These are phyloP conservation scores for Suhomyces bokatorum DNA, from an alignment of 1,139 yeast species.

Conservation along the genomic window DNA sequence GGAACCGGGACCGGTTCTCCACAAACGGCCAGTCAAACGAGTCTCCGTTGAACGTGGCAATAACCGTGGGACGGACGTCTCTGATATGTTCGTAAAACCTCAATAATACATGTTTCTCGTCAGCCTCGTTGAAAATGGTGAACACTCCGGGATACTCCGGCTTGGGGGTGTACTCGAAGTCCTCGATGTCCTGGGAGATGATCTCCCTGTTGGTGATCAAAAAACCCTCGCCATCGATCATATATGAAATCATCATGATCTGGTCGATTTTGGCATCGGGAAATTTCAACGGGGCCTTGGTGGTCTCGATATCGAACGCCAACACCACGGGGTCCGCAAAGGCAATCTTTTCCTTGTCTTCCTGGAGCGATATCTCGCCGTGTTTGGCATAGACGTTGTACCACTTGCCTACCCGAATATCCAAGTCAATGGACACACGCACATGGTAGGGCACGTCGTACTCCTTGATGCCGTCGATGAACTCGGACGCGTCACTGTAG, in stretches of 20 bases:
- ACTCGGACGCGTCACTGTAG: conserved; percentile 57
- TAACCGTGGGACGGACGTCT: conserved; percentile 88
- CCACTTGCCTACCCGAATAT: conserved; percentile 95
- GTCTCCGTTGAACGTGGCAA: conserved; percentile 97
- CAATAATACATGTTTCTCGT: conserved; percentile 72
- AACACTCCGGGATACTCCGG: conserved; percentile 94
- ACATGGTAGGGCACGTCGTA: conserved; percentile 97
- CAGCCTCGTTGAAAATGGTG: conserved; percentile 85
- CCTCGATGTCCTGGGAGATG: conserved; percentile 91
- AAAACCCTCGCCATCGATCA: conserved; percentile 98
- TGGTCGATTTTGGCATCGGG: conserved; percentile 94
- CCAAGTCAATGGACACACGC: conserved; percentile 85
- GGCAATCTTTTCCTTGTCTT: conserved; percentile 74
- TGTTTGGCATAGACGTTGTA: conserved; percentile 72
- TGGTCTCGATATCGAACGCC: conserved; percentile 97
- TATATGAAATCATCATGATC: conserved; percentile 98
- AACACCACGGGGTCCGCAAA: conserved; percentile 97
- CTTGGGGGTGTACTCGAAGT: conserved; percentile 95
- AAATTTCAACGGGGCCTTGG: conserved; percentile 92
- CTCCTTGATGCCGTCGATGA: conserved; percentile 80
- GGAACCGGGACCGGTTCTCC: conserved; percentile 78
- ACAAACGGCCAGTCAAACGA: conserved; percentile 99
- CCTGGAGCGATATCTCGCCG: conserved; percentile 56
- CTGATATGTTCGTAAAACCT: conserved; percentile 89
- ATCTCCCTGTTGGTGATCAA: conserved; percentile 93